phyloP scores from a whole-genome alignment of 345 rosid species.

The Citrus sinensis region DVS_A1.0 CM039161.1:20368501-20369000 shows the following conservation, averaged over 20 bases:
- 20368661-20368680: neutral
- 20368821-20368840: neutral
- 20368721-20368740: conserved; percentile 6
- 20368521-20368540: neutral
- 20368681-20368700: neutral
- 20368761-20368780: conserved; percentile 83
- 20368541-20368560: neutral
- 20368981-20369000: conserved; percentile 50
- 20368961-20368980: conserved; percentile 89
- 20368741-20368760: conserved; percentile 78
- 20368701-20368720: conserved; percentile 11
- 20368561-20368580: conserved; percentile 96
- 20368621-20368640: conserved; percentile 73
- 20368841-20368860: neutral
- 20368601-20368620: conserved; percentile 86
- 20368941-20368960: conserved; percentile 89
- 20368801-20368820: conserved; percentile 26
- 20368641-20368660: conserved; percentile 13
- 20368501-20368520: neutral
- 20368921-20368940: conserved; percentile 83
- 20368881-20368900: neutral
- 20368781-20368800: conserved; percentile 93
- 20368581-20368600: conserved; percentile 96
- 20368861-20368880: neutral
- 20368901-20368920: conserved; percentile 74